Conservation (phyloP, 2,329 filamentous ascomycete species). For the Trichophyton simii region DNA sequence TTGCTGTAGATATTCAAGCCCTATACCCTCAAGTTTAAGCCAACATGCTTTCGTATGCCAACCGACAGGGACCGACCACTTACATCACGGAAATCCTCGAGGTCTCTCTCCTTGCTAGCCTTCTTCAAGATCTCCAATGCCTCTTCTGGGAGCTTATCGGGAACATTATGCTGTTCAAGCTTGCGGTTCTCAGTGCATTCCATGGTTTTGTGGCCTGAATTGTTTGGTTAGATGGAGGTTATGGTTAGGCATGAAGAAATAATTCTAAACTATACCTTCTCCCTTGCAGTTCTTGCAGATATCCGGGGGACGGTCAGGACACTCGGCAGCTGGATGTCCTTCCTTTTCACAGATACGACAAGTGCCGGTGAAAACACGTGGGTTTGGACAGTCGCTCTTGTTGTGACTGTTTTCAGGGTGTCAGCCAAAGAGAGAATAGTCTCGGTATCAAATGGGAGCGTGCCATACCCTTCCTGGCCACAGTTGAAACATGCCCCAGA, state of each 20-base stretch:
- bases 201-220: slow-evolving; percentile 31
- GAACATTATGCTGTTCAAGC: slow-evolving; percentile 32
- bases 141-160: slow-evolving; percentile 36
- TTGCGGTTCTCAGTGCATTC: slow-evolving; percentile 36
- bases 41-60: not conserved
- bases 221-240: not conserved
- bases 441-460: not conserved
- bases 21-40: slow-evolving; percentile 10
- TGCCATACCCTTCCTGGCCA: slow-evolving; percentile 30
- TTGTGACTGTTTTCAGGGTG: slow-evolving; percentile 22
- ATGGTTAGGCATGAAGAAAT: not conserved
- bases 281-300: slow-evolving; percentile 37
- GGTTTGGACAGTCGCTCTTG: slow-evolving; percentile 36
- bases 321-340: slow-evolving; percentile 35
- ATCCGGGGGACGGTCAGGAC: slow-evolving; percentile 32
- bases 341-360: slow-evolving; percentile 37
- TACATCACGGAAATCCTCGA: slow-evolving; percentile 40
- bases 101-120: slow-evolving; percentile 37
- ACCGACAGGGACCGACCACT: slow-evolving; percentile 1
- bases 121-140: slow-evolving; percentile 40
- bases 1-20: slow-evolving; percentile 41
- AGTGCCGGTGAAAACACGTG: slow-evolving; percentile 35
- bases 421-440: not conserved
- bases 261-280: slow-evolving; percentile 26
- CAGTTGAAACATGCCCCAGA: slow-evolving; percentile 35